phyloP scores from a whole-genome alignment of 148 eudicot genomes.

The Camellia japonica region DNA sequence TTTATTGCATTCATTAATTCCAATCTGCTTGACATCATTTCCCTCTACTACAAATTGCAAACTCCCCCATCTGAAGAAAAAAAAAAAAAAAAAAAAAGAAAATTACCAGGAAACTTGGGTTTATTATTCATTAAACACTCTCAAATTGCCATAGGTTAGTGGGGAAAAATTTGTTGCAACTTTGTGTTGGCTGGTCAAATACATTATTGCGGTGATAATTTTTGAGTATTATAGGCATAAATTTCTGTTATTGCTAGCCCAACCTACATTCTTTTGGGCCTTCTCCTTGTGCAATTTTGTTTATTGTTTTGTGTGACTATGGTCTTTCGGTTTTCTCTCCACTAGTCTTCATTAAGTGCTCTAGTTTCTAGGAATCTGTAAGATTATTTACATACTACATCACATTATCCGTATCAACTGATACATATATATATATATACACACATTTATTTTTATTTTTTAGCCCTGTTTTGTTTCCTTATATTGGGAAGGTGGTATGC shows the following conservation, averaged over 20 bases:
- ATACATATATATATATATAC: background rate
- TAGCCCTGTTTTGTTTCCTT: background rate
- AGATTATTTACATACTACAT: background rate
- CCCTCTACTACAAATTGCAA: no score
- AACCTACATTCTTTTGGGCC: background rate
- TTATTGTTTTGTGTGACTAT: background rate
- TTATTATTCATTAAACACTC: background rate
- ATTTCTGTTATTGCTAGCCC: background rate
- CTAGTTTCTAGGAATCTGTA: background rate
- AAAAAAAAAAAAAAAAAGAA: no score
- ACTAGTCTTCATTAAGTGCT: background rate
- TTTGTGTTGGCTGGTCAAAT: background rate
- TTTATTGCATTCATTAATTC: no score
- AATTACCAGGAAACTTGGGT: background rate
- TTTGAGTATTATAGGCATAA: background rate
- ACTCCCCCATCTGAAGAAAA: no score
- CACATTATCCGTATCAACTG: background rate
- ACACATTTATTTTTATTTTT: background rate
- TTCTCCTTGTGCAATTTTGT: background rate
- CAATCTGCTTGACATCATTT: no score
- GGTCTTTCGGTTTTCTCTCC: slow-evolving; percentile 4
- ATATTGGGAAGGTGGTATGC: background rate
- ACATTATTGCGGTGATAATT: background rate
- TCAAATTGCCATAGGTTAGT: background rate
- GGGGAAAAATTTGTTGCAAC: background rate